Percentiles rank a stretch among this genome's conserved stretches.
phyloP scores from a whole-genome alignment of 257 asterid species.

The Penstemon barbatus region DNA sequence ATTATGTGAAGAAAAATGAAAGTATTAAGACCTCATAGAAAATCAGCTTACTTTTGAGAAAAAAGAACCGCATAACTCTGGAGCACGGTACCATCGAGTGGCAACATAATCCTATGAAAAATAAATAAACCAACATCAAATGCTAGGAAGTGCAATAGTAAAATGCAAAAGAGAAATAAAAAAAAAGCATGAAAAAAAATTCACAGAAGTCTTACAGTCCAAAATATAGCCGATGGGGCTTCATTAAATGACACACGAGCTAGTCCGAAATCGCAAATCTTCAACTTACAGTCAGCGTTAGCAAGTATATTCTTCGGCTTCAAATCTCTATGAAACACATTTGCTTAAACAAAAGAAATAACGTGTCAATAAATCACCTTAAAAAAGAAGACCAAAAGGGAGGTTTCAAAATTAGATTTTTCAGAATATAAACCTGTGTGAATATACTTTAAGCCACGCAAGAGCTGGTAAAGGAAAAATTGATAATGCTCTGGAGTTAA shows the following conservation, averaged over 20 bases:
- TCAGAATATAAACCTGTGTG: conserved; percentile 63
- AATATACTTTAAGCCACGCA: conserved; percentile 83
- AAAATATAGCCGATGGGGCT: conserved; percentile 94
- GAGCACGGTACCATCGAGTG: conserved; percentile 98
- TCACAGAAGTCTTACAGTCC: conserved; percentile 66
- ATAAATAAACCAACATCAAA: conserved; percentile 26
- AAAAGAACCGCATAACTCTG: conserved; percentile 95
- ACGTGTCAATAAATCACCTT: conserved; percentile 22
- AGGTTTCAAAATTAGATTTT: conserved; percentile 5
- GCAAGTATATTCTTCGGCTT: conserved; percentile 98
- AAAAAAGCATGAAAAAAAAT: conserved; percentile 1
- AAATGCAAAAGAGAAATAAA: conserved; percentile 13
- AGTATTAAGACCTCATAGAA: conserved; percentile 14
- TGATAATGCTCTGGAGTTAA: conserved; percentile 92
- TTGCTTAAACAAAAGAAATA: conserved; percentile 49
- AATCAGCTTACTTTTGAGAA: conserved; percentile 80
- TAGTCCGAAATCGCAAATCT: conserved; percentile 96
- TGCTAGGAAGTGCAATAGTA: conserved; percentile 21
- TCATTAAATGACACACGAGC: conserved; percentile 97
- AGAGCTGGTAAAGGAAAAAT: conserved; percentile 87
- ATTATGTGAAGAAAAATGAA: conserved; percentile 12
- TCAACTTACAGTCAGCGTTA: conserved; percentile 93
- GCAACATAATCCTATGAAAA: conserved; percentile 90
- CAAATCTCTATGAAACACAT: conserved; percentile 90
- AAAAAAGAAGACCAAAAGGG: not conserved